Conservation (phyloP, 2,329 filamentous ascomycete species). For the Phaeosphaeria sp. region DNA sequence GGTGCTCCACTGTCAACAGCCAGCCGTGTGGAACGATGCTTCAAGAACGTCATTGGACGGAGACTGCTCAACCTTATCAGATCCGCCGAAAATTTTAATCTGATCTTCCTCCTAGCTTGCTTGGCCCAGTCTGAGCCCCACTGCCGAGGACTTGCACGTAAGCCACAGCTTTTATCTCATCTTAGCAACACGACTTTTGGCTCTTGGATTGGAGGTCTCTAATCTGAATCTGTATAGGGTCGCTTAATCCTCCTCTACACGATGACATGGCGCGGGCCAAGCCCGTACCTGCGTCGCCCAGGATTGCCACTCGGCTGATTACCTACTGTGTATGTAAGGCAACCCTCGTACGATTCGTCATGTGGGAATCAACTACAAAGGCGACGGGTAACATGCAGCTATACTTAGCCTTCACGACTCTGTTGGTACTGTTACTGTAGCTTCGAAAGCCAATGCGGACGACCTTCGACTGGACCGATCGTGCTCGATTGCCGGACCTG, state of each 20-base stretch:
- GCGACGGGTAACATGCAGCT: no score
- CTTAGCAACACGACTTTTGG: neutral
- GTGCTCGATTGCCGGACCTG: no score
- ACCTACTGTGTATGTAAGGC: neutral
- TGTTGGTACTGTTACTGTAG: no score
- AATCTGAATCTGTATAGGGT: neutral
- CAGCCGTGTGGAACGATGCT: neutral
- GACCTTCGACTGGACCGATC: no score
- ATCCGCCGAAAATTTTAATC: conserved; percentile 30
- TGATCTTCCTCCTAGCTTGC: conserved; percentile 19
- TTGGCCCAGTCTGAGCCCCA: conserved; percentile 12
- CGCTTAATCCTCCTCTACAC: neutral
- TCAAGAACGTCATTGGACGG: conserved; percentile 12
- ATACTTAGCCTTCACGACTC: no score
- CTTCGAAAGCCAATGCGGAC: no score
- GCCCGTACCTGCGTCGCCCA: conserved; percentile 3
- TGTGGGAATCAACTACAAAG: neutral
- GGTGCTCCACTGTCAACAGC: conserved; percentile 8
- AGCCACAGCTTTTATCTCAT: neutral
- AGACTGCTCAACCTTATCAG: conserved; percentile 13
- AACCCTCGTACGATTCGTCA: neutral
- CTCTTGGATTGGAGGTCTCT: neutral
- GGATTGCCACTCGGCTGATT: neutral
- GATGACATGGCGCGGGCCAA: neutral
- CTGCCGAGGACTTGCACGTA: neutral